Conservation (phyloP, 2,329 filamentous ascomycete genomes). For the Colletotrichum sp. region DNA sequence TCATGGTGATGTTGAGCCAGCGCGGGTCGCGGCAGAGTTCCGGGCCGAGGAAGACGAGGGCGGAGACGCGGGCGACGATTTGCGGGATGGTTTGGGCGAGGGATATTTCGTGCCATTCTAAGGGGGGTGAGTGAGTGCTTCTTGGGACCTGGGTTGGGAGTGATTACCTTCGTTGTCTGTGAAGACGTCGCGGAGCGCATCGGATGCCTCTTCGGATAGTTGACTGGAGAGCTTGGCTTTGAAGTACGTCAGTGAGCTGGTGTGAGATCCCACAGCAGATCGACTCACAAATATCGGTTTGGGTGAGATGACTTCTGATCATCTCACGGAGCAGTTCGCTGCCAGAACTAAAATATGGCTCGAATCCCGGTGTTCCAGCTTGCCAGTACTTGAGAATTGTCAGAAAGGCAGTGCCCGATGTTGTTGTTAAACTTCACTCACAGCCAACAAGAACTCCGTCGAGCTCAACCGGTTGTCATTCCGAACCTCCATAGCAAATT, state of each 20-base stretch:
- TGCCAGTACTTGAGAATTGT: background rate
- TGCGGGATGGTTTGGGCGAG: background rate
- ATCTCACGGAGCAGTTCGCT: conserved; percentile 7
- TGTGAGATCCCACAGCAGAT: background rate
- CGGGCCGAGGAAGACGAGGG: conserved; percentile 52
- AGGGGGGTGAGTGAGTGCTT: accelerated
- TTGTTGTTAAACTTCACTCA: background rate
- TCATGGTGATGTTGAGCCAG: conserved; percentile 50
- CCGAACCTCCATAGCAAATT: background rate
- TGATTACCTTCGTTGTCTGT: background rate
- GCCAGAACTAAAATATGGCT: conserved; percentile 2
- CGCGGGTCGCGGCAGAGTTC: conserved; percentile 48
- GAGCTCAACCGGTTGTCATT: conserved; percentile 2
- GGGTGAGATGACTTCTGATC: background rate
- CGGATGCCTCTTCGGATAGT: background rate
- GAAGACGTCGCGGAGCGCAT: background rate
- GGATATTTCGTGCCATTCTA: conserved; percentile 26
- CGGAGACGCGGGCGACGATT: conserved; percentile 53
- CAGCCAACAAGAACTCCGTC: conserved; percentile 3
- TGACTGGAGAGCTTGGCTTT: background rate
- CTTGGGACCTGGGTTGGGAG: background rate
- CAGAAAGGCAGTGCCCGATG: background rate
- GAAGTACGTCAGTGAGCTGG: background rate
- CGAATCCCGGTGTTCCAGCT: background rate
- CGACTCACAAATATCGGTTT: background rate